Base-by-base conservation (phyloP, 179 eudicot species). In the Vitellaria paradoxa region DNA sequence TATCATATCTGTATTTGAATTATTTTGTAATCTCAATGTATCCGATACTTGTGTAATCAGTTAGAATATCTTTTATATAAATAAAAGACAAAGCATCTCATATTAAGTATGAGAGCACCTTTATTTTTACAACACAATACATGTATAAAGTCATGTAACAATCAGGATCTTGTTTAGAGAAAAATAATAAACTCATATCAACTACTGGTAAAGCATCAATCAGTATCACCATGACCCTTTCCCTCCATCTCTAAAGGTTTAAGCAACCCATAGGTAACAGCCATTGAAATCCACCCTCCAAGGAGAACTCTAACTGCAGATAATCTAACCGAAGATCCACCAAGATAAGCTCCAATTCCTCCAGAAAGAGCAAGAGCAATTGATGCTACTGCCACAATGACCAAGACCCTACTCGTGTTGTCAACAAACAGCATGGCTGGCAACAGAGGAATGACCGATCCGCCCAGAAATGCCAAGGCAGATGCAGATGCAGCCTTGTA, bases 251-350 rank as follows among this genome's bases (percentile, higher is more conserved):
- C 81, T n/a, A 80, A 78, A 73, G 84, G 80, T 84, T 87, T 89
- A 7, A 91, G 90, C 63, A 91, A 81, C 63, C 89, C 95, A 66
- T 88, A 91, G 24, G 93, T 87, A 70, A 91, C 21, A 49, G 81
- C 95, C 95, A 92, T 91, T 21, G 91, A 80, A 40, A 88, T 57
- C 92, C 91, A 92, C 49, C 92, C 97, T 42, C 97, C 97, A 14
- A 88, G 7, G 60, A 91, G 68, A 23, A 92, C 87, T 77, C 94
- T 86, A 59, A 79, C 10, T 8, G 88, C 87, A 9, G 95, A 84
- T 37, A 49, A 46, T 59, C 76, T 84, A 46, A 89, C 60, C 0
- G 83, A 68, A 10, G 88, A 85, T 0, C 88, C 81, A 5, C 95
- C 92, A 7, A 91, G 72, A 66, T 67, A 65, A 53, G 97, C 92